Conservation (phyloP, 2,329 filamentous ascomycete genomes). For the Zymoseptoria brevis region DNA sequence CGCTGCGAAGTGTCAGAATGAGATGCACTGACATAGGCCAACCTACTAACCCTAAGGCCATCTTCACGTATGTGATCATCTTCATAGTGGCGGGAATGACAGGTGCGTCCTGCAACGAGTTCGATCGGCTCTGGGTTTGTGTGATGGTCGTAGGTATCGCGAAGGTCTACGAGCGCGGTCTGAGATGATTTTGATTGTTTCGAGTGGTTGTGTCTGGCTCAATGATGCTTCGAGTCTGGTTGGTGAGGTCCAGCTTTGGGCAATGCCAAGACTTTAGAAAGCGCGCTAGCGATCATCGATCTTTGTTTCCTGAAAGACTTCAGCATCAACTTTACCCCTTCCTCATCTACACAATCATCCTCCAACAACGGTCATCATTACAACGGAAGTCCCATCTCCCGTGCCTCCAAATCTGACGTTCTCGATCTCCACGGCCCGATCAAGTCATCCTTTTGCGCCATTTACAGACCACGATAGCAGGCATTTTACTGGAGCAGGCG, state of each 20-base stretch:
- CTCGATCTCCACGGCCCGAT: too few species aligned
- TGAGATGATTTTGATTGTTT: neutral
- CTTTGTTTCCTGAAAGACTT: neutral
- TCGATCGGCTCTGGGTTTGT: neutral
- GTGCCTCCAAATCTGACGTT: too few species aligned
- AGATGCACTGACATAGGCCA: constrained; percentile 6
- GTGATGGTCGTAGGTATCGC: too few species aligned
- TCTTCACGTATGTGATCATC: constrained; percentile 54
- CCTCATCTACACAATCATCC: neutral
- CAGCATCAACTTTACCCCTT: neutral
- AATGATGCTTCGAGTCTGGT: neutral
- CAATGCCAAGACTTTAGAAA: neutral
- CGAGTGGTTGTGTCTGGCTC: neutral
- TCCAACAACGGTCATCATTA: neutral
- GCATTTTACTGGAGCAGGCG: neutral
- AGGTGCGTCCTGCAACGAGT: neutral
- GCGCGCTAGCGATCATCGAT: neutral
- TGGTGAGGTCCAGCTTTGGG: neutral
- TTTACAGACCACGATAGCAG: neutral
- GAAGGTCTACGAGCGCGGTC: neutral
- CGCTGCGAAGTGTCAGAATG: constrained; percentile 44
- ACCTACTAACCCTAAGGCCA: constrained; percentile 56
- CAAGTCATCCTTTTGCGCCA: neutral
- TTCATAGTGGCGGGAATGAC: constrained; percentile 33
- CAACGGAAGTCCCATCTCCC: neutral